These are phyloP conservation scores for Lentinula boryana DNA, from an alignment of 768 basidiomycete genomes.

Conservation along the genomic window DNA sequence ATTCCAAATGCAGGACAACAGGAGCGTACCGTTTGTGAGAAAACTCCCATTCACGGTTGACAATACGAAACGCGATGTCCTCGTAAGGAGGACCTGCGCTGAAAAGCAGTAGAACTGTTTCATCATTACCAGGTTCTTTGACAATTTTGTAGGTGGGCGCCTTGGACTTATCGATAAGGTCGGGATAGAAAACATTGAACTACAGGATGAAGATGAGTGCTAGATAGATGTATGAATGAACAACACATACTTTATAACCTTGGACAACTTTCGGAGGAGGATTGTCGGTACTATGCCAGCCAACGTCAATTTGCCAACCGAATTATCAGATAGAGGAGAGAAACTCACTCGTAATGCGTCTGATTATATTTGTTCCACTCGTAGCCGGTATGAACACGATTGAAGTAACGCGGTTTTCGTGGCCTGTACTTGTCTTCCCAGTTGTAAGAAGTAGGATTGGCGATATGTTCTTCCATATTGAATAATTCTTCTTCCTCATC, in stretches of 20 bases:
- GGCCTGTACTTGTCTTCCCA: slow-evolving; percentile 99
- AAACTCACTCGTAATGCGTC: slow-evolving; percentile 93
- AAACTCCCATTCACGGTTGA: slow-evolving; percentile 97
- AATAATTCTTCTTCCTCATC: slow-evolving; percentile 97
- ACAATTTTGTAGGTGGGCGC: slow-evolving; percentile 96
- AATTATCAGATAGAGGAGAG: not conserved
- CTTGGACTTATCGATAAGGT: slow-evolving; percentile 96
- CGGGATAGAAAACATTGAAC: slow-evolving; percentile 99
- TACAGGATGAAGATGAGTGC: slow-evolving; percentile 18
- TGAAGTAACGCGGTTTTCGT: slow-evolving; percentile 96
- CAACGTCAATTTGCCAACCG: not conserved
- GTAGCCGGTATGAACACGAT: slow-evolving; percentile 97
- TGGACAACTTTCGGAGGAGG: slow-evolving; percentile 99
- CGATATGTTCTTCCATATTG: slow-evolving; percentile 87
- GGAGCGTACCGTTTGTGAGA: slow-evolving; percentile 81
- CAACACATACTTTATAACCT: slow-evolving; percentile 76
- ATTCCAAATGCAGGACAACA: not conserved
- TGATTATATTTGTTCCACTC: slow-evolving; percentile 99
- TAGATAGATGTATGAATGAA: not conserved
- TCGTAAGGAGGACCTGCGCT: slow-evolving; percentile 97
- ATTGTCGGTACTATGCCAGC: slow-evolving; percentile 75
- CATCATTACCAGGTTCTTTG: slow-evolving; percentile 91
- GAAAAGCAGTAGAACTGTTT: slow-evolving; percentile 90
- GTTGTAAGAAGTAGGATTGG: slow-evolving; percentile 80
- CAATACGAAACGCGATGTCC: slow-evolving; percentile 97